These are phyloP conservation scores for Parietichytrium sp. DNA, from an alignment of 108 stramenopile species.

Conservation along the genomic window DNA sequence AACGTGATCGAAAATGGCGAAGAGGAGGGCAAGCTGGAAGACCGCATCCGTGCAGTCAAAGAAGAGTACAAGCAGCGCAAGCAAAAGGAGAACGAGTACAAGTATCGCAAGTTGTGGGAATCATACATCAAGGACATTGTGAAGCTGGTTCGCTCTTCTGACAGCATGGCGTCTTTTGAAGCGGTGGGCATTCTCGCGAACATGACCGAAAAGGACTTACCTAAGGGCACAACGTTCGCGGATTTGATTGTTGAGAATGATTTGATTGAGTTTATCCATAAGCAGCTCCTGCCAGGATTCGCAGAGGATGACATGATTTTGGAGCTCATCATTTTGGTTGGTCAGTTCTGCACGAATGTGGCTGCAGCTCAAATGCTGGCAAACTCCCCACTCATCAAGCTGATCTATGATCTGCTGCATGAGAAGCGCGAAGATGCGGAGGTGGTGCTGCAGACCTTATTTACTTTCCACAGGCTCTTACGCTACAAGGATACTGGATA, in stretches of 20 bases:
- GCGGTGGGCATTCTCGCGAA: constrained; percentile 55
- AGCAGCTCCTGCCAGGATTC: constrained; percentile 64
- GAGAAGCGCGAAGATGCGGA: constrained; percentile 60
- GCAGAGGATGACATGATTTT: constrained; percentile 62
- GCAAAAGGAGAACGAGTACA: constrained; percentile 40
- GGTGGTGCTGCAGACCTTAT: constrained; percentile 59
- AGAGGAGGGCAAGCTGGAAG: no score
- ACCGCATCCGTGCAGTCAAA: not conserved
- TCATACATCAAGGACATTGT: constrained; percentile 55
- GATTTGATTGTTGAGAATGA: constrained; percentile 53
- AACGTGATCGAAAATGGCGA: constrained; percentile 11
- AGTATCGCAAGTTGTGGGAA: constrained; percentile 53
- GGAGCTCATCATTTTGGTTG: constrained; percentile 41
- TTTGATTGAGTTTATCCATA: constrained; percentile 53
- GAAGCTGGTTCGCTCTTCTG: constrained; percentile 42
- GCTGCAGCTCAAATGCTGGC: constrained; percentile 36
- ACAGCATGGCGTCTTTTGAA: constrained; percentile 51
- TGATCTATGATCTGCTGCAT: constrained; percentile 56
- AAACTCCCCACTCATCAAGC: not conserved
- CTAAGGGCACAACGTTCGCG: constrained; percentile 46
- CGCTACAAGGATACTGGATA: constrained; percentile 20
- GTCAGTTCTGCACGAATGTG: constrained; percentile 40
- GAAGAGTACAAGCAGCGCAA: not conserved
- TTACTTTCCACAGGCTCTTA: constrained; percentile 45
- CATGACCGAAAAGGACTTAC: constrained; percentile 61